phyloP scores from a whole-genome alignment of 768 basidiomycete species.

The Nevesoporus exiguus region DNA sequence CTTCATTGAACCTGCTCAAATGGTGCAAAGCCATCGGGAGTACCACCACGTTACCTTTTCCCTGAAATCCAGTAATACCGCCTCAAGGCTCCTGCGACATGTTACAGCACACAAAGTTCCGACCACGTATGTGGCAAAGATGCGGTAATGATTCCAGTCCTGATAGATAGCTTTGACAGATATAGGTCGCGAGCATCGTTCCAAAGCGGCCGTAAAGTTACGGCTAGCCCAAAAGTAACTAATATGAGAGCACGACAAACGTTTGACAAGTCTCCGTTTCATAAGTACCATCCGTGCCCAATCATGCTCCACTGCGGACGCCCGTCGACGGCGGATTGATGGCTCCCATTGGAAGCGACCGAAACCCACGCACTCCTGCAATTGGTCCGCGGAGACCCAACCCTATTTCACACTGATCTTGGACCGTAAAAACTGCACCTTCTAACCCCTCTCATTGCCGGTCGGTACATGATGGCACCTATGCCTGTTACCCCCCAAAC shows the following conservation, averaged over 20 bases:
- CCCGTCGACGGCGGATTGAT: constrained; percentile 24
- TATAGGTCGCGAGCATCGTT: constrained; percentile 18
- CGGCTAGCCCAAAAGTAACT: constrained; percentile 11
- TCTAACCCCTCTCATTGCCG: constrained; percentile 7
- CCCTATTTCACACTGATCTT: constrained; percentile 6
- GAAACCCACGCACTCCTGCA: constrained; percentile 15
- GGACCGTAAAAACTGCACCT: constrained; percentile 3
- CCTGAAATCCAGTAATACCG: constrained; percentile 11
- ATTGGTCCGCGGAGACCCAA: constrained; percentile 26
- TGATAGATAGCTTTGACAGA: constrained; percentile 12
- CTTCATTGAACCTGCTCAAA: constrained; percentile 10
- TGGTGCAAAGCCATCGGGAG: constrained; percentile 1
- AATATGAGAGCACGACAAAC: constrained; percentile 11
- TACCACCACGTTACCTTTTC: constrained; percentile 17
- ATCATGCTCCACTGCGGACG: constrained; percentile 17
- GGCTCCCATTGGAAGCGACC: constrained; percentile 9
- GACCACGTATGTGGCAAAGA: constrained; percentile 12
- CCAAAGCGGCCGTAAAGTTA: constrained; percentile 10
- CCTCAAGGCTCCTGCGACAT: constrained; percentile 13
- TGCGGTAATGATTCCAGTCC: constrained; percentile 22
- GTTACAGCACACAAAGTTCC: constrained; percentile 21
- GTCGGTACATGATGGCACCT: constrained; percentile 4
- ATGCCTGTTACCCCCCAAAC: background rate
- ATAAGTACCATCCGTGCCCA: constrained; percentile 15
- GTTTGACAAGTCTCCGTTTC: constrained; percentile 21